A percentile compares a stretch with the other conserved stretches of the same genome.
Conservation (phyloP, 306 rosid species). For the Vicia villosa region DNA sequence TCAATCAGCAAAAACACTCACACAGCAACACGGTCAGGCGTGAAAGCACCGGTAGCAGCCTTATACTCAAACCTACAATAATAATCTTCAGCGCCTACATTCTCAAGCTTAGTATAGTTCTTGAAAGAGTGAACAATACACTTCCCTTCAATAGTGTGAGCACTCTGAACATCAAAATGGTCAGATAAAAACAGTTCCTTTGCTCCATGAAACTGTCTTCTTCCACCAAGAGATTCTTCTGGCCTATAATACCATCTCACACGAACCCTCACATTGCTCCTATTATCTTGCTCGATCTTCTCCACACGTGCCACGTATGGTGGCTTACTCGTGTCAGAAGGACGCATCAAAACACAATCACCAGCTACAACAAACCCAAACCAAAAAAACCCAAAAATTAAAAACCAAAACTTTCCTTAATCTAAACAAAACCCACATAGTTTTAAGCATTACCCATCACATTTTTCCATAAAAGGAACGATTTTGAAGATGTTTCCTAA, state of each 20-base stretch:
- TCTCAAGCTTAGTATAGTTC: slow-evolving; percentile 85
- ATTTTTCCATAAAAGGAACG: background rate
- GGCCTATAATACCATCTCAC: slow-evolving; percentile 90
- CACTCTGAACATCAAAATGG: slow-evolving; percentile 81
- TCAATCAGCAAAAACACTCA: slow-evolving; percentile 46
- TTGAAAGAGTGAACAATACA: slow-evolving; percentile 79
- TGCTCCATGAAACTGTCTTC: slow-evolving; percentile 86
- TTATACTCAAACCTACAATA: slow-evolving; percentile 89
- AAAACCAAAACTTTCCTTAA: slow-evolving; percentile 30
- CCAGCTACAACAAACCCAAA: slow-evolving; percentile 53
- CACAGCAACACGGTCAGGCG: slow-evolving; percentile 95
- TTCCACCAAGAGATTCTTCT: slow-evolving; percentile 87
- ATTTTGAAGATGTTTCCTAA: slow-evolving; percentile 27
- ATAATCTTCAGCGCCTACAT: slow-evolving; percentile 84
- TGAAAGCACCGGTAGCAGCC: slow-evolving; percentile 83
- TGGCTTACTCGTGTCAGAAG: slow-evolving; percentile 74
- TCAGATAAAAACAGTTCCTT: slow-evolving; percentile 86
- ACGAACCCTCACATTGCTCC: slow-evolving; percentile 66
- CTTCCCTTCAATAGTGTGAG: slow-evolving; percentile 82
- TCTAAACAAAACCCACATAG: slow-evolving; percentile 20
- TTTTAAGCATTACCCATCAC: background rate
- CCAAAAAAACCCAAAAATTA: background rate
- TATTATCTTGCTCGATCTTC: slow-evolving; percentile 68
- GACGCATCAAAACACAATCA: slow-evolving; percentile 84
- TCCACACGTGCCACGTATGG: slow-evolving; percentile 83